phyloP scores from a whole-genome alignment of 768 basidiomycete genomes.

The Mycena chlorophos region DNA sequence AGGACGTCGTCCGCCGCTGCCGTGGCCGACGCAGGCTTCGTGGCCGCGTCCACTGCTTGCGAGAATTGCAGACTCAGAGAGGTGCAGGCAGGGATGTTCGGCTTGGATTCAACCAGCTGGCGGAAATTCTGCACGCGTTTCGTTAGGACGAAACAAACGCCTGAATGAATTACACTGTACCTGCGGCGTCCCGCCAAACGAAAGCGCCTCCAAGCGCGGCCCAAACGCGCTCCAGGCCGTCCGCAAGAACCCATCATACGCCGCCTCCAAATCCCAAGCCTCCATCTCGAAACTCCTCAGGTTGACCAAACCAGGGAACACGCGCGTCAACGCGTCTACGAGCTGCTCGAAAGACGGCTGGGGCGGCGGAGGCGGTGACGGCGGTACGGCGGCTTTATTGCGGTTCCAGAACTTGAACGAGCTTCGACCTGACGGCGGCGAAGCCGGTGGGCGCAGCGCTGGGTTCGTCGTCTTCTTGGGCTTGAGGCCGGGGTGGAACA shows the following conservation, averaged over 20 bases:
- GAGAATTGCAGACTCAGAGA: slow-evolving; percentile 43
- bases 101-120: slow-evolving; percentile 34
- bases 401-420: too few relatives aligned
- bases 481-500: slow-evolving; percentile 17
- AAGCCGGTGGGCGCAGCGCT: not conserved
- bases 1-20: slow-evolving; percentile 26
- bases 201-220: slow-evolving; percentile 32
- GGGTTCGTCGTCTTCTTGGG: not conserved
- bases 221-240: slow-evolving; percentile 45
- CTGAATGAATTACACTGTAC: too few relatives aligned
- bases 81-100: slow-evolving; percentile 32
- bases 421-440: not conserved
- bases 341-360: slow-evolving; percentile 27
- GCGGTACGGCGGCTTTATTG: too few relatives aligned
- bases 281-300: slow-evolving; percentile 40
- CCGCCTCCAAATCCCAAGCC: slow-evolving; percentile 37
- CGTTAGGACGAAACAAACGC: not conserved
- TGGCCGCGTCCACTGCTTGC: slow-evolving; percentile 29
- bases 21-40: too few relatives aligned
- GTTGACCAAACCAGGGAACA: slow-evolving; percentile 35
- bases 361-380: not conserved
- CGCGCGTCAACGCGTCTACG: slow-evolving; percentile 30
- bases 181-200: slow-evolving; percentile 39
- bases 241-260: slow-evolving; percentile 34
- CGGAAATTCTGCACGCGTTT: slow-evolving; percentile 27